These are phyloP conservation scores for Clitopilus hobsonii DNA, from an alignment of 768 basidiomycete species.

Conservation along the genomic window DNA sequence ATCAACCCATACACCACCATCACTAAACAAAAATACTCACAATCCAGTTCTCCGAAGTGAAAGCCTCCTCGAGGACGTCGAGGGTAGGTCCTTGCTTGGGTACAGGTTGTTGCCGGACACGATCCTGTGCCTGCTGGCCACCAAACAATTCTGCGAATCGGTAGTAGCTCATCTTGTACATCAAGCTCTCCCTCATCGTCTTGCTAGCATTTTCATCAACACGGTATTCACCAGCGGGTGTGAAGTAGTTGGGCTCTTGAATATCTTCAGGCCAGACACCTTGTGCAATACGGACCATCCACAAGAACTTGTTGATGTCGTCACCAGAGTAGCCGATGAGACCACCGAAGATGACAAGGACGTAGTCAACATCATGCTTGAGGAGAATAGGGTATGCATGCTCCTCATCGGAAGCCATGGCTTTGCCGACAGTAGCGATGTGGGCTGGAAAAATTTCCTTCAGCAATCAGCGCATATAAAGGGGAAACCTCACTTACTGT, in stretches of 20 bases:
- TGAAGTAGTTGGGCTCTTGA: slow-evolving; percentile 94
- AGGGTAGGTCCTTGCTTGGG: slow-evolving; percentile 76
- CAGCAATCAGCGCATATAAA: neutral
- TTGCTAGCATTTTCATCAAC: slow-evolving; percentile 81
- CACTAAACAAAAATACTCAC: slow-evolving; percentile 42
- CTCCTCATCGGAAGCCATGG: slow-evolving; percentile 93
- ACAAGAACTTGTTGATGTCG: slow-evolving; percentile 99
- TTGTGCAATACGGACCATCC: slow-evolving; percentile 95
- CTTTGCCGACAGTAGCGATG: slow-evolving; percentile 98
- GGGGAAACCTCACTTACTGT: slow-evolving; percentile 59
- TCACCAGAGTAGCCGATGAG: slow-evolving; percentile 96
- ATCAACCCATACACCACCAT: neutral
- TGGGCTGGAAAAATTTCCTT: slow-evolving; percentile 53
- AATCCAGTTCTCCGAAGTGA: slow-evolving; percentile 99
- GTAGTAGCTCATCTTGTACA: slow-evolving; percentile 99
- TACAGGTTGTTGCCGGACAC: slow-evolving; percentile 84
- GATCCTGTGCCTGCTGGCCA: slow-evolving; percentile 62
- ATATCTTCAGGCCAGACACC: slow-evolving; percentile 99
- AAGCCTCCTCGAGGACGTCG: slow-evolving; percentile 94
- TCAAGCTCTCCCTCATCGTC: slow-evolving; percentile 92
- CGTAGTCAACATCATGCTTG: slow-evolving; percentile 97
- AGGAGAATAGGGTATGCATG: slow-evolving; percentile 95
- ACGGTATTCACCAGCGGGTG: slow-evolving; percentile 85
- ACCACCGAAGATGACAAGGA: slow-evolving; percentile 96
- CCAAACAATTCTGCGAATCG: slow-evolving; percentile 90